These are phyloP conservation scores for Detonula confervacea DNA, from an alignment of 352 stramenopile species.

Conservation along the genomic window DNA sequence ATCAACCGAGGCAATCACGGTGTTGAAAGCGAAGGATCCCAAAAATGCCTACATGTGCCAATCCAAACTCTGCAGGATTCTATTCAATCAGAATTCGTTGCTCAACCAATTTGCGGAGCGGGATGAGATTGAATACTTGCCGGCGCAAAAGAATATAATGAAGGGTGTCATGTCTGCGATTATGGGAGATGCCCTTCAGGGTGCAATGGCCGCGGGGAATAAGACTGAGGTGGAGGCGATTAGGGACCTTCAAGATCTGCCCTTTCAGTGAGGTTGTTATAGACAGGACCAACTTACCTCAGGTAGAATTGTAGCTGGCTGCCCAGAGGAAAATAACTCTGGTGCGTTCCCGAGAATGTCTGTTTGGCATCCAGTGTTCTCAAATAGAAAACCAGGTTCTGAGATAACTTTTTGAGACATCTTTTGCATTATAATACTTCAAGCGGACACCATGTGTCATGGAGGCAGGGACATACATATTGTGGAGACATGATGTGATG, in stretches of 20 bases:
- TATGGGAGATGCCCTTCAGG: background rate
- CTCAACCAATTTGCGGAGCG: background rate
- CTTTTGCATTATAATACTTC: too few relatives aligned
- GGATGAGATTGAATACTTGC: background rate
- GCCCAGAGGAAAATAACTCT: too few relatives aligned
- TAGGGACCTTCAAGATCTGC: background rate
- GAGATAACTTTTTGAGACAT: too few relatives aligned
- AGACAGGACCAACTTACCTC: background rate
- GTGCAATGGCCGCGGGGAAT: constrained; percentile 4
- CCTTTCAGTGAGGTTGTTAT: too few relatives aligned
- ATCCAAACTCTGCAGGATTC: background rate
- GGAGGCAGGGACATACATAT: too few relatives aligned
- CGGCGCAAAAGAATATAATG: background rate
- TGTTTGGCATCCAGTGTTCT: too few relatives aligned
- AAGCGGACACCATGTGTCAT: too few relatives aligned
- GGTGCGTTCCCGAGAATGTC: too few relatives aligned
- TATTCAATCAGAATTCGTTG: constrained; percentile 14
- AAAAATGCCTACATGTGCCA: constrained; percentile 4
- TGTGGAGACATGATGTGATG: too few relatives aligned
- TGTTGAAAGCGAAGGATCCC: background rate
- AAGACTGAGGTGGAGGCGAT: constrained; percentile 8
- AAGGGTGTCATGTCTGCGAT: background rate
- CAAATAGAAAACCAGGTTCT: too few relatives aligned
- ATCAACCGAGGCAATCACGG: background rate
- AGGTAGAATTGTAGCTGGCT: too few relatives aligned